These are phyloP conservation scores for Salpingoeca rosetta DNA, from an alignment of 78 protist genomes.

Conservation along the genomic window DNA sequence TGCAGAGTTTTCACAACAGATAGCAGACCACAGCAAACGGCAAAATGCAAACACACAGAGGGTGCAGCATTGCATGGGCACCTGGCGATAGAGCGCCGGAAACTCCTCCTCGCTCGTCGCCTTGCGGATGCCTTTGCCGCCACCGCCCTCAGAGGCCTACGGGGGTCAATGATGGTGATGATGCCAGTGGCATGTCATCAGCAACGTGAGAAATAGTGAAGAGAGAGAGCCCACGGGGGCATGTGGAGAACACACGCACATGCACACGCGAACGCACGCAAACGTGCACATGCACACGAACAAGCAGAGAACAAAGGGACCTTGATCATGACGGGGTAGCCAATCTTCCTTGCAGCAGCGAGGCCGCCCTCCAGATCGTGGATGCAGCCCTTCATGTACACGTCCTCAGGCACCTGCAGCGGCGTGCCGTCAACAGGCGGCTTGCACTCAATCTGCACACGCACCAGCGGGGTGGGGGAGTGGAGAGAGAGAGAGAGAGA, in stretches of 20 bases:
- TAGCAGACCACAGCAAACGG: neutral
- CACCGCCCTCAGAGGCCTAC: constrained; percentile 77
- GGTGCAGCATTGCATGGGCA: no score
- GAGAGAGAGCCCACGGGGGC: no score
- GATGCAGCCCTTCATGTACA: constrained; percentile 35
- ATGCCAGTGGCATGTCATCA: no score
- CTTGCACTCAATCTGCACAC: neutral
- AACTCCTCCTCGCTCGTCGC: constrained; percentile 41
- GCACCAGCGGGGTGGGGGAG: no score
- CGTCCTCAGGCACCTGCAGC: constrained; percentile 1
- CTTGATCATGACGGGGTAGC: constrained; percentile 86
- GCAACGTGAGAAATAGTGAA: no score
- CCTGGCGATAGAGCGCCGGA: constrained; percentile 21
- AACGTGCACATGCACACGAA: no score
- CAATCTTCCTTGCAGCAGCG: constrained; percentile 34
- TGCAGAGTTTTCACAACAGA: no score
- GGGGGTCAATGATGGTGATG: no score
- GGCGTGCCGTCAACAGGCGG: neutral
- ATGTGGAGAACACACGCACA: no score
- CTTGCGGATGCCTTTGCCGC: constrained; percentile 87
- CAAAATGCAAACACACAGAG: neutral
- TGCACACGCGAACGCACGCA: no score
- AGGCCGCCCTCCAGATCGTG: constrained; percentile 30
- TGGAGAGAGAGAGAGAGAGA: no score
- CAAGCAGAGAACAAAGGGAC: constrained; percentile 83